A percentile compares a stretch with the other conserved stretches of the same genome.
These are phyloP conservation scores for Sordariomycetes sp. DNA, from an alignment of 2,329 filamentous ascomycete genomes.

Conservation along the genomic window DNA sequence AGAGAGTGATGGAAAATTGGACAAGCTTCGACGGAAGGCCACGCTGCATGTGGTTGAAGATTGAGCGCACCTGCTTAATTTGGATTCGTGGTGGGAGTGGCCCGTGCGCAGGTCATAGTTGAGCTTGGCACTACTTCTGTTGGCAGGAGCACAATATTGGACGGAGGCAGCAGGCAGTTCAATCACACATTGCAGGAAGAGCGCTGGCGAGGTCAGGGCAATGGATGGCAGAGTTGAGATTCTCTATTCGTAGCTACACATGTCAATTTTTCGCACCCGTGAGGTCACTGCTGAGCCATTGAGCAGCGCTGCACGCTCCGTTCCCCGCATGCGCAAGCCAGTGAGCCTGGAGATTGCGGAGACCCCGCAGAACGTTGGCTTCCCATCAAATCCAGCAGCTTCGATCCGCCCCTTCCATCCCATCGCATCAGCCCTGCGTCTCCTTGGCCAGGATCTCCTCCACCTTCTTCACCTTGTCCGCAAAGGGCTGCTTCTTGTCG, in stretches of 20 bases:
- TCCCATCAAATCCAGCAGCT: not conserved
- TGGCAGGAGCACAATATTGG: too few relatives aligned
- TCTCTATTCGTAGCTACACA: not conserved
- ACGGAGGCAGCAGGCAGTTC: too few relatives aligned
- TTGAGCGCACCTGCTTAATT: not conserved
- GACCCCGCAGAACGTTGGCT: not conserved
- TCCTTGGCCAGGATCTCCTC: conserved; percentile 32
- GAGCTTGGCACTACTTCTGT: not conserved
- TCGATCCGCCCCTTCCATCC: not conserved
- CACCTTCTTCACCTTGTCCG: conserved; percentile 65
- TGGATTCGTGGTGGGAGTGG: not conserved
- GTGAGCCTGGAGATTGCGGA: not conserved
- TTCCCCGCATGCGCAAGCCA: not conserved
- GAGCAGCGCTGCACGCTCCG: not conserved
- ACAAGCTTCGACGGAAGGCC: not conserved
- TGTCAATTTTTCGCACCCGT: not conserved
- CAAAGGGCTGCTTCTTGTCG: conserved; percentile 73
- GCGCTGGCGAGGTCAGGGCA: not conserved
- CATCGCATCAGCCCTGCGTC: not conserved
- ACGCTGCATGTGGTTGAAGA: not conserved
- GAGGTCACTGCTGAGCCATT: not conserved
- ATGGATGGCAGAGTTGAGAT: not conserved
- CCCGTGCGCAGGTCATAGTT: not conserved
- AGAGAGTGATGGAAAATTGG: not conserved
- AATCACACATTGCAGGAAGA: not conserved